Conservation (phyloP, 345 rosid species). For the Eutrema heterophyllum region DNA sequence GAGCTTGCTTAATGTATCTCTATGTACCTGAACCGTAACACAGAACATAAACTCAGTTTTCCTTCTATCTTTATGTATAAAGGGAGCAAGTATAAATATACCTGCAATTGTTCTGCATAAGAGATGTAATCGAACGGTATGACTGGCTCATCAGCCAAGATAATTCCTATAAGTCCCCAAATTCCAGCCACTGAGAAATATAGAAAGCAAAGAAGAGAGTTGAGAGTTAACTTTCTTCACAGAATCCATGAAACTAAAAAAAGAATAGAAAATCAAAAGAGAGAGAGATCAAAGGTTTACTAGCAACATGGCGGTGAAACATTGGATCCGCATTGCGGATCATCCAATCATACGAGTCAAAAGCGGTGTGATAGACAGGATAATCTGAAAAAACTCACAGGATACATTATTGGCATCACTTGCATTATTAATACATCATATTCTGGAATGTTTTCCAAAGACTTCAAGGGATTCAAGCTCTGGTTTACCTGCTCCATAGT, state of each 20-base stretch:
- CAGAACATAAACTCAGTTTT: slow-evolving; percentile 6
- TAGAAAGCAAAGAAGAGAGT: slow-evolving; percentile 3
- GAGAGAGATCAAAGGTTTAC: slow-evolving; percentile 36
- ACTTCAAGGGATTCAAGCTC: background rate
- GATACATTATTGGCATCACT: background rate
- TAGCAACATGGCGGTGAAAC: slow-evolving; percentile 85
- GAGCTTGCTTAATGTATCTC: slow-evolving; percentile 42
- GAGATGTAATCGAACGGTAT: slow-evolving; percentile 70
- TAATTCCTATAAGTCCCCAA: slow-evolving; percentile 85
- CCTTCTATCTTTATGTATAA: background rate
- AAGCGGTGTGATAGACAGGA: slow-evolving; percentile 93
- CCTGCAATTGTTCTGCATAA: slow-evolving; percentile 63
- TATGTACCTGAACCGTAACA: slow-evolving; percentile 43
- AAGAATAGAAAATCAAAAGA: background rate
- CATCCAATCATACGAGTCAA: slow-evolving; percentile 87
- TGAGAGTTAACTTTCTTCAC: background rate
- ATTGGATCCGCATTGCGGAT: slow-evolving; percentile 63
- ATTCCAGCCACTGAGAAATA: slow-evolving; percentile 63
- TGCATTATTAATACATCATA: background rate
- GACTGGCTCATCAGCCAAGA: slow-evolving; percentile 70
- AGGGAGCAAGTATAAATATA: slow-evolving; percentile 6
- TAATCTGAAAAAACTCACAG: slow-evolving; percentile 46
- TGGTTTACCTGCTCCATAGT: slow-evolving; percentile 77
- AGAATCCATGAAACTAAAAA: background rate
- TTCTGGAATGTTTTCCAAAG: background rate